Percentiles rank a stretch among this genome's conserved stretches.
These are phyloP conservation scores for Hyphopichia pseudoburtonii DNA, from an alignment of 1,139 yeast genomes.

Conservation along the genomic window DNA sequence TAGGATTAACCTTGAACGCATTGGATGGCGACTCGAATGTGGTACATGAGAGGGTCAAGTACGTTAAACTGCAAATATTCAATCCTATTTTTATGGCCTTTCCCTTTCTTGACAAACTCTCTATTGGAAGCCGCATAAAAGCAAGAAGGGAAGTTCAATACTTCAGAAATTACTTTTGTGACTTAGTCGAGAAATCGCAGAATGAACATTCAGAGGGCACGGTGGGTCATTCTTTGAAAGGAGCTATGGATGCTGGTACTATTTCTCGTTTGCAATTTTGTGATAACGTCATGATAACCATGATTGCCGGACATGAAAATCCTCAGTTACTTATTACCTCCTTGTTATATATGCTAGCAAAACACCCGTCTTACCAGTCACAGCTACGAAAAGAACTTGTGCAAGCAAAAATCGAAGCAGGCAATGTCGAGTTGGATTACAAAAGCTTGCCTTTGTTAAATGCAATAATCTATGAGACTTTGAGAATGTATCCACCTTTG, in stretches of 20 bases:
- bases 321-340: constrained; percentile 56
- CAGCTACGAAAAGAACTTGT: constrained; percentile 29
- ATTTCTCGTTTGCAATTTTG: constrained; percentile 48
- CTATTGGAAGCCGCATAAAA: constrained; percentile 47
- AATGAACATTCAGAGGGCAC: constrained; percentile 15
- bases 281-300: constrained; percentile 57
- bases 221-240: constrained; percentile 32
- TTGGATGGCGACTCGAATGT: constrained; percentile 23
- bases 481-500: constrained; percentile 57
- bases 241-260: constrained; percentile 34
- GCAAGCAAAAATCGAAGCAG: not conserved
- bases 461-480: constrained; percentile 48
- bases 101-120: constrained; percentile 52
- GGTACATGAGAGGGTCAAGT: constrained; percentile 40
- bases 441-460: constrained; percentile 16
- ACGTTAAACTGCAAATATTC: constrained; percentile 55
- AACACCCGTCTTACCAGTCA: constrained; percentile 35
- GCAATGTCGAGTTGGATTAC: not conserved
- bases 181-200: constrained; percentile 25
- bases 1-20: constrained; percentile 49
- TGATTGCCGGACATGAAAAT: constrained; percentile 66
- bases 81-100: constrained; percentile 56
- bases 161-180: constrained; percentile 37
- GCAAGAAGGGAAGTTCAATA: constrained; percentile 45
- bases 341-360: constrained; percentile 47